Evolutionary conservation across 345 rosid genomes (phyloP).

Genomic region (Hibiscus tridactylites): DNA sequence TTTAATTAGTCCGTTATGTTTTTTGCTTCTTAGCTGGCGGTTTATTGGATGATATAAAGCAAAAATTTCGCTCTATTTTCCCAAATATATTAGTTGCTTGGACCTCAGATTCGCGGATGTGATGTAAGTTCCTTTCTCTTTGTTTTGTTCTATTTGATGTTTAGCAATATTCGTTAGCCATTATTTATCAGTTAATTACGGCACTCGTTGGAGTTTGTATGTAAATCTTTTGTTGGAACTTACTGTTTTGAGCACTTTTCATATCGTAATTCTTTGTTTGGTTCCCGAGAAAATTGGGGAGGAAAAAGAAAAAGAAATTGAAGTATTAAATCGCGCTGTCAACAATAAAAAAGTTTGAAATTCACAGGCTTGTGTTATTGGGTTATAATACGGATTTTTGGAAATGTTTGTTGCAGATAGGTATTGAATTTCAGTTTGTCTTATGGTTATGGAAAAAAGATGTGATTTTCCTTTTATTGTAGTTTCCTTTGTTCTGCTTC

Average conservation of each 20-base stretch:
- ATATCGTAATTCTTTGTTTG: conserved; percentile 21
- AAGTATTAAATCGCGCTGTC: not conserved
- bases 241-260: conserved; percentile 6
- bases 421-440: not conserved
- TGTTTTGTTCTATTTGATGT: not conserved
- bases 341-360: not conserved
- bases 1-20: not conserved
- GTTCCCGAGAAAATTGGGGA: conserved; percentile 8
- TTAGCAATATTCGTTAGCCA: not conserved
- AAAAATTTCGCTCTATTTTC: not conserved
- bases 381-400: not conserved
- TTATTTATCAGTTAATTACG: not conserved
- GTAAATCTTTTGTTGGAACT: conserved; percentile 27
- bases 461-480: not conserved
- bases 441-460: not conserved
- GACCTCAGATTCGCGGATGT: conserved; percentile 12
- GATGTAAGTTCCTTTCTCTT: conserved; percentile 12
- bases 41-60: not conserved
- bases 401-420: not conserved
- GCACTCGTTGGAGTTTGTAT: not conserved
- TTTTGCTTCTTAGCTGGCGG: not conserved
- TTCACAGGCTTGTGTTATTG: not conserved
- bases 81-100: not conserved
- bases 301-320: not conserved
- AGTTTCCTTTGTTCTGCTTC: not conserved